These are phyloP conservation scores for Orbilia javanica DNA, from an alignment of 2,329 filamentous ascomycete species.

Conservation along the genomic window DNA sequence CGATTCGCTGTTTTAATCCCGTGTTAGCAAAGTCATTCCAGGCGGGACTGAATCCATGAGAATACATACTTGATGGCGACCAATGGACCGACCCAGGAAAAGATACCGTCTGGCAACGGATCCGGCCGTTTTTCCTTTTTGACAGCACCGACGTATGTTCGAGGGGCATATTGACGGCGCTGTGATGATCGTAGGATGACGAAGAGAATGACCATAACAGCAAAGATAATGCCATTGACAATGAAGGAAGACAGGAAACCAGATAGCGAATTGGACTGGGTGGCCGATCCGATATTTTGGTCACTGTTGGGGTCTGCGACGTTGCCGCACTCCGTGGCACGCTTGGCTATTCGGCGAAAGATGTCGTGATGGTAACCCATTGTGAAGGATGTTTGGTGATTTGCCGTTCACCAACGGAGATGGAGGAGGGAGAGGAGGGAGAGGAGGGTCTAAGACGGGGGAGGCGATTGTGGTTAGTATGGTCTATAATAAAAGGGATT, in stretches of 20 bases:
- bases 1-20: conserved; percentile 72
- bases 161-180: conserved; percentile 70
- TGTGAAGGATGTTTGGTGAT: conserved; percentile 42
- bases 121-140: conserved; percentile 63
- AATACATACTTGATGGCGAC: conserved; percentile 53
- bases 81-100: conserved; percentile 42
- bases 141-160: conserved; percentile 71
- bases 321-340: conserved; percentile 40
- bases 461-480: not conserved
- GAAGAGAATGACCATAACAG: conserved; percentile 68
- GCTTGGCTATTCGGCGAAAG: conserved; percentile 43
- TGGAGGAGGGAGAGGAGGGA: conserved; percentile 8
- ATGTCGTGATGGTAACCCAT: conserved; percentile 57
- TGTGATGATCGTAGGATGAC: conserved; percentile 69
- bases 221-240: conserved; percentile 67
- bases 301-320: conserved; percentile 59
- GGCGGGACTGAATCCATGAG: conserved; percentile 54
- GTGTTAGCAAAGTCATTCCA: conserved; percentile 59
- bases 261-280: conserved; percentile 65
- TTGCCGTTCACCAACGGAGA: conserved; percentile 50
- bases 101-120: conserved; percentile 46
- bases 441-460: conserved; percentile 2
- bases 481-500: not conserved
- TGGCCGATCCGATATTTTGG: conserved; percentile 62
- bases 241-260: conserved; percentile 69